These are phyloP conservation scores for Magnolia changhungtana DNA, from an alignment of 164 flowering plant species.

Conservation along the genomic window DNA sequence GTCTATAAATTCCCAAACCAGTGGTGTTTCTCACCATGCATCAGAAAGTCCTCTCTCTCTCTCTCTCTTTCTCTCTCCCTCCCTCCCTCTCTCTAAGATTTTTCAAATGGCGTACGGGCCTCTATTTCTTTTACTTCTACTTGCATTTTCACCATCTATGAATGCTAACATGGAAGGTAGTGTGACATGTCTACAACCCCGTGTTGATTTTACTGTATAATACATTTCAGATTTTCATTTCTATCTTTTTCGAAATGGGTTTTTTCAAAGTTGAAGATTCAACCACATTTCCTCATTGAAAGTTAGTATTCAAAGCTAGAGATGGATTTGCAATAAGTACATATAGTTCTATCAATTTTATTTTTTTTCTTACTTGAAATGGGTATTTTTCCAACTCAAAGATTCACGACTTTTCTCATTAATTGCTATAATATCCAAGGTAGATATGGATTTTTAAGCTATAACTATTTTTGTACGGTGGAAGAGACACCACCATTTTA, in stretches of 20 bases:
- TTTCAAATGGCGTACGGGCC: slow-evolving; percentile 26
- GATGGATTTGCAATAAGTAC: not conserved
- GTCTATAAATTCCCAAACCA: slow-evolving; percentile 10
- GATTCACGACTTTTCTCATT: not conserved
- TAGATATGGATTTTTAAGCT: not conserved
- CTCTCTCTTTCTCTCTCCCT: slow-evolving; percentile 1
- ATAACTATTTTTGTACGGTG: not conserved
- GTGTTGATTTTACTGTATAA: not conserved
- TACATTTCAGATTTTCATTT: not conserved
- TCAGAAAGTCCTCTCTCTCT: not conserved
- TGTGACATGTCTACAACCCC: not conserved
- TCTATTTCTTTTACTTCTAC: slow-evolving; percentile 19
- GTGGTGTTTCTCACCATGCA: not conserved
- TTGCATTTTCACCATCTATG: slow-evolving; percentile 15
- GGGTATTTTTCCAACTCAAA: not conserved
- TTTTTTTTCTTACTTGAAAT: not conserved
- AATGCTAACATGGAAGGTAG: slow-evolving; percentile 49
- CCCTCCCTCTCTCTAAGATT: not conserved
- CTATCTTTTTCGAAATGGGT: not conserved
- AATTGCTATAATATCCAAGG: not conserved
- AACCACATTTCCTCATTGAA: not conserved
- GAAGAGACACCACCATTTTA: no score
- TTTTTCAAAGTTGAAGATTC: slow-evolving; percentile 1
- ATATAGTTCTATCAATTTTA: not conserved
- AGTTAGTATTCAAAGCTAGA: not conserved